These are phyloP conservation scores for Rhynchospora pubera DNA, from an alignment of 176 grass and related monocot species.

Conservation along the genomic window DNA sequence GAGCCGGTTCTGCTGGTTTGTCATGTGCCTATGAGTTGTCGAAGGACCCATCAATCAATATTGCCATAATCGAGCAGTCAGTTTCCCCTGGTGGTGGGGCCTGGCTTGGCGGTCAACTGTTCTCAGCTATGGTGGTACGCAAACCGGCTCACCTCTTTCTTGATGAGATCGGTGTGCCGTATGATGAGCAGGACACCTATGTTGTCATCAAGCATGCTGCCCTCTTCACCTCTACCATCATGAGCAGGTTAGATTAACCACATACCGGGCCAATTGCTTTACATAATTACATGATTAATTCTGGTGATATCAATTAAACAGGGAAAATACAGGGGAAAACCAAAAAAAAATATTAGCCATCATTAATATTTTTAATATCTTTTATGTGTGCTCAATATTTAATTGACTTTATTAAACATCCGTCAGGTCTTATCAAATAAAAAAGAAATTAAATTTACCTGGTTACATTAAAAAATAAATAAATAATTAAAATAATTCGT, in stretches of 20 bases:
- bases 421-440: no score
- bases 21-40: constrained; percentile 95
- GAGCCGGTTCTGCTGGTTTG: constrained; percentile 80
- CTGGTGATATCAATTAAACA: not conserved
- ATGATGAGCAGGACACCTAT: constrained; percentile 86
- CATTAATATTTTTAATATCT: no score
- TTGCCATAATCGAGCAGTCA: constrained; percentile 85
- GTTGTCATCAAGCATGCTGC: constrained; percentile 83
- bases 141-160: constrained; percentile 90
- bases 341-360: not conserved
- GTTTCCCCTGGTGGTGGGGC: constrained; percentile 95
- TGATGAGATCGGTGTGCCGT: constrained; percentile 62
- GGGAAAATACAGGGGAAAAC: not conserved
- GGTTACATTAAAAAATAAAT: no score
- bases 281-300: not conserved
- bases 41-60: constrained; percentile 63
- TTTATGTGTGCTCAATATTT: no score
- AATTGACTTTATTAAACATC: no score
- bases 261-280: not conserved
- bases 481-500: no score
- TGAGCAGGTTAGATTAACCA: constrained; percentile 38
- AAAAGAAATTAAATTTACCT: no score
- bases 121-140: constrained; percentile 96
- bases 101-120: constrained; percentile 92
- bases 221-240: constrained; percentile 90